These are phyloP conservation scores for Kewa caespitosa DNA, from an alignment of 179 eudicot genomes.

Conservation along the genomic window DNA sequence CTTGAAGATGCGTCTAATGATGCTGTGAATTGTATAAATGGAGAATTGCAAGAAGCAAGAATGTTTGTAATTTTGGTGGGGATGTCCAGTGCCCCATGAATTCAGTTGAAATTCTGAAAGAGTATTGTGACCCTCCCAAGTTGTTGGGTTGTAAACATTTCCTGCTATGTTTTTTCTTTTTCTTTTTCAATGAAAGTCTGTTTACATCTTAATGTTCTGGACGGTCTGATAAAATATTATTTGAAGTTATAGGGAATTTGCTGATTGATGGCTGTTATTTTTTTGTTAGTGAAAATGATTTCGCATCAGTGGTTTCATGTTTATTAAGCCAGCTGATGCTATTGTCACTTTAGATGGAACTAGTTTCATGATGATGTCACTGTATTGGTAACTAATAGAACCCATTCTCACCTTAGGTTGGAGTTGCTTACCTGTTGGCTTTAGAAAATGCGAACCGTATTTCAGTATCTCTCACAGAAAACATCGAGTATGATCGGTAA, in stretches of 20 bases:
- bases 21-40: neutral
- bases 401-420: constrained; percentile 49
- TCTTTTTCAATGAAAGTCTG: too few species aligned
- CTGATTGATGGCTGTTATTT: neutral
- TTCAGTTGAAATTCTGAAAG: neutral
- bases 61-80: neutral
- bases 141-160: neutral
- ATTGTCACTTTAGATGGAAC: neutral
- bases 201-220: neutral
- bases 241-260: neutral
- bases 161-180: neutral
- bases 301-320: neutral
- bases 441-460: constrained; percentile 81
- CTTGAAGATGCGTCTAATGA: neutral
- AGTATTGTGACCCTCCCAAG: neutral
- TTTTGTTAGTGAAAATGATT: too few species aligned
- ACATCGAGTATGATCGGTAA: constrained; percentile 92
- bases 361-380: neutral
- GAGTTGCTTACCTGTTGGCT: constrained; percentile 94
- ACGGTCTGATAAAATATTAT: neutral
- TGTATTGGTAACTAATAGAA: neutral
- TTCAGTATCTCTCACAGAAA: constrained; percentile 65
- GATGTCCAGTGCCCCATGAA: neutral
- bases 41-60: neutral
- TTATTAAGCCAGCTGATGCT: neutral